Conservation (phyloP, 225 moss, liverwort and hornwort genomes). For the Physcomitrellopsis africana region DNA sequence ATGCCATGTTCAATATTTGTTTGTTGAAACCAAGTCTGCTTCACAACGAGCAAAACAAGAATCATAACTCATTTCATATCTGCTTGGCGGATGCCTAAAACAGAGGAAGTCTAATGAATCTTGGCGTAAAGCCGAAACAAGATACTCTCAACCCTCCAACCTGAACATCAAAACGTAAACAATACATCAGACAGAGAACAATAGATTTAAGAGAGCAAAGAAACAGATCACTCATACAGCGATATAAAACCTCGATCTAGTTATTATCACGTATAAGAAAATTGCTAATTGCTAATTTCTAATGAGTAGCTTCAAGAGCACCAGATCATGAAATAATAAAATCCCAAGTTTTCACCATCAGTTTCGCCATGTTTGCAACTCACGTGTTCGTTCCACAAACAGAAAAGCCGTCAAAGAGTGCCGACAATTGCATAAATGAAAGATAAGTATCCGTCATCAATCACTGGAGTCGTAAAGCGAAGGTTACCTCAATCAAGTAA, state of each 20-base stretch:
- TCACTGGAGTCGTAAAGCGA: constrained; percentile 22
- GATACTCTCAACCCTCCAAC: constrained; percentile 63
- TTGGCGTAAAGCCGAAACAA: constrained; percentile 51
- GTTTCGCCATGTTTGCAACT: neutral
- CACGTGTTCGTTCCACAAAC: constrained; percentile 6
- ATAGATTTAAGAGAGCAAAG: too few relatives aligned
- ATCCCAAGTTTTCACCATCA: constrained; percentile 2
- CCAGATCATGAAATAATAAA: constrained; percentile 18
- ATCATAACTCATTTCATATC: constrained; percentile 36
- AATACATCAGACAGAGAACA: neutral
- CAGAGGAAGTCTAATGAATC: constrained; percentile 64
- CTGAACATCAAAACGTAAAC: constrained; percentile 61
- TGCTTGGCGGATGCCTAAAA: constrained; percentile 77
- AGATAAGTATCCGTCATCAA: constrained; percentile 10
- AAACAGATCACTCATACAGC: too few relatives aligned
- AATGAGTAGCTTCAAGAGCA: constrained; percentile 9
- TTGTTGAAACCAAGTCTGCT: constrained; percentile 22
- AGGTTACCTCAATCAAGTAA: constrained; percentile 62
- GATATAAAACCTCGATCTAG: too few relatives aligned
- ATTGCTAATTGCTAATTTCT: too few relatives aligned
- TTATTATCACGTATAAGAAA: too few relatives aligned
- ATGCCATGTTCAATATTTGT: neutral
- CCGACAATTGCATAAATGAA: constrained; percentile 23
- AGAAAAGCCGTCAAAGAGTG: neutral
- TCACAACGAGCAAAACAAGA: neutral